Percentiles rank a stretch among this genome's conserved stretches.
phyloP scores from a whole-genome alignment of 78 protist species.

The Isochrysis galbana region DNA sequence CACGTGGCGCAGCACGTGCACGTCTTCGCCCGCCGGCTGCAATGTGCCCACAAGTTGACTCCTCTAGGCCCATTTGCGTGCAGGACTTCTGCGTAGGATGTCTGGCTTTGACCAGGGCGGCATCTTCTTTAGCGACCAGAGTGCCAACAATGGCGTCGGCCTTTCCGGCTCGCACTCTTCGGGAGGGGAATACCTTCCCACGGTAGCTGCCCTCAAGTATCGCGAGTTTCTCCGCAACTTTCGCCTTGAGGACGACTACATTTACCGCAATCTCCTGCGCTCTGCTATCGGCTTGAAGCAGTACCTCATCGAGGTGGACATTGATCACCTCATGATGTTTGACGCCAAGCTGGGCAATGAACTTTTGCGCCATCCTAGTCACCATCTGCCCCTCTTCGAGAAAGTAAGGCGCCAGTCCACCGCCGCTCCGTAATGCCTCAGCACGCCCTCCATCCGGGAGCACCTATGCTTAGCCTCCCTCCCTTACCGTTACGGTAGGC shows the following conservation, averaged over 20 bases:
- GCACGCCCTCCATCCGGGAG: not conserved
- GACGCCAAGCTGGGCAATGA: conserved; percentile 5
- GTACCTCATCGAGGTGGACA: conserved; percentile 37
- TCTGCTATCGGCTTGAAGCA: not conserved
- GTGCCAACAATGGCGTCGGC: not conserved
- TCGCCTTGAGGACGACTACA: not conserved
- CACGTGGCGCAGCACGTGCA: too few relatives aligned
- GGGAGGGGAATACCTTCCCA: not conserved
- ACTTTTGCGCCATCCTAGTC: not conserved
- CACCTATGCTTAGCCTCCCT: not conserved
- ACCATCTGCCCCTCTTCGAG: conserved; percentile 13
- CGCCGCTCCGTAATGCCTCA: not conserved
- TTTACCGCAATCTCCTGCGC: not conserved
- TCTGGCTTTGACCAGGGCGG: not conserved
- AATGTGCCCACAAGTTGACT: too few relatives aligned
- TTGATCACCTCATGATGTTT: conserved; percentile 35
- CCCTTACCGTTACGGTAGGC: not conserved
- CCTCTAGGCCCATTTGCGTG: too few relatives aligned
- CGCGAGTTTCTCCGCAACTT: conserved; percentile 30
- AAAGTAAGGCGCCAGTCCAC: not conserved
- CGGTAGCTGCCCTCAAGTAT: not conserved
- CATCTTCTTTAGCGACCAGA: not conserved
- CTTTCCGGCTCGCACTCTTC: too few relatives aligned
- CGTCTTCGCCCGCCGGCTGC: too few relatives aligned
- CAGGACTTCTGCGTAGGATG: too few relatives aligned